Base-by-base conservation (phyloP, 2,329 filamentous ascomycete species). In the Claviceps lovelessii region DNA sequence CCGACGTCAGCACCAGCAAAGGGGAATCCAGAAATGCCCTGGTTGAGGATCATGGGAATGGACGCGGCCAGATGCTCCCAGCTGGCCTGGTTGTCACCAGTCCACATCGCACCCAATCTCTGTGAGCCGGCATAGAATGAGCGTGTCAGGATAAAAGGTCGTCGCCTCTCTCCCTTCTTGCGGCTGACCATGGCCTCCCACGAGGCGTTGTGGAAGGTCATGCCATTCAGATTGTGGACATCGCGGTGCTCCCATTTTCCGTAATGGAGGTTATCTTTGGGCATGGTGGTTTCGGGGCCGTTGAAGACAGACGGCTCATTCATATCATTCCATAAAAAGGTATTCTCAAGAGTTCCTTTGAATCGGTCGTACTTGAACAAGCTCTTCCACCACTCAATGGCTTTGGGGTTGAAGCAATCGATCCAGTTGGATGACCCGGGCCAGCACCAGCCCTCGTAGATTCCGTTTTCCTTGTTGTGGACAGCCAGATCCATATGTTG, bases 291-390 rank as follows among this genome's bases (percentile, higher is more conserved):
- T 70, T 98, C 93, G 0, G 93, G 93, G 0, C 93, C 93, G 67
- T 97, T 97, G 76, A 98, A 98, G 1, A 98, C 93, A 0, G 93
- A 97, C 0, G 93, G 93, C 73, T 98, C 93, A 67, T 96, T 97
- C 93, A 98, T 98, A 68, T 98, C 93, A 68, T 98, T 98, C 93
- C 93, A 98, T 63, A 98, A 82, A 70, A 89, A 96, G 0, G 88
- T 85, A 68, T 97, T 98, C 59, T 84, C 77, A 62, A 85, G 78
- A 1, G 89, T 89, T 50, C 90, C 90, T 69, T 88, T 88, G 77
- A 96, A 98, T 45, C 73, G 79, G 66, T 88, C 83, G 61, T 94
- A 97, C 63, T 86, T 85, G 78, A 95, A 97, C 11, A 97, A 78
- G 3, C 77, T 73, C 61, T 83, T 86, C 91, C 93, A 98, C 93